Evolutionary conservation across 352 stramenopile genomes (phyloP).

Genomic region (Globisporangium acanthophoron): DNA sequence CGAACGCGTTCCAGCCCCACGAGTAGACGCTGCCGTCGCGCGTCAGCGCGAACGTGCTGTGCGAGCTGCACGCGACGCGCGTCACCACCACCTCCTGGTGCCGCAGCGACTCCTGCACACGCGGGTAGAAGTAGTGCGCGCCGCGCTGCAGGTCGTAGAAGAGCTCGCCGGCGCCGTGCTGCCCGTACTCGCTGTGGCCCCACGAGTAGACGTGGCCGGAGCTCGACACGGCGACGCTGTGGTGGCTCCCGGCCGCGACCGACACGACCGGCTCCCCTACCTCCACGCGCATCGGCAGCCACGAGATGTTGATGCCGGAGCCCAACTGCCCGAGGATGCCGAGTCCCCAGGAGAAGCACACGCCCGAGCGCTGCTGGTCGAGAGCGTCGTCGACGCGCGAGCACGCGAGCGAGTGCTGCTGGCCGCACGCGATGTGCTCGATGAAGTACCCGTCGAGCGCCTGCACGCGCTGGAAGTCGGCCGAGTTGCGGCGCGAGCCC

Average conservation of each 20-base stretch:
- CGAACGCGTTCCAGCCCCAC: conserved; percentile 87
- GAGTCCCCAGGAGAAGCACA: conserved; percentile 74
- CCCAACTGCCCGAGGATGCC: conserved; percentile 69
- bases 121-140: conserved; percentile 71
- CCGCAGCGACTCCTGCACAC: conserved; percentile 46
- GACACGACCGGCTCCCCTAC: conserved; percentile 45
- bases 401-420: conserved; percentile 70
- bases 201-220: conserved; percentile 64
- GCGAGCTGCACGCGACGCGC: conserved; percentile 52
- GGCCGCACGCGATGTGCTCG: conserved; percentile 60
- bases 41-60: conserved; percentile 67
- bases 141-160: conserved; percentile 68
- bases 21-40: conserved; percentile 58
- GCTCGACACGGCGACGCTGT: conserved; percentile 60
- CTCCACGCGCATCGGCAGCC: conserved; percentile 49
- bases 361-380: conserved; percentile 21
- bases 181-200: conserved; percentile 81
- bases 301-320: conserved; percentile 57
- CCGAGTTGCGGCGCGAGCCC: conserved; percentile 56
- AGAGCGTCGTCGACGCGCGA: conserved; percentile 20
- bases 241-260: conserved; percentile 66
- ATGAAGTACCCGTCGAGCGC: conserved; percentile 49
- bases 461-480: conserved; percentile 48
- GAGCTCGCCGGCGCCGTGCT: conserved; percentile 62
- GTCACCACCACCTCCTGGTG: conserved; percentile 26